phyloP scores from a whole-genome alignment of 768 basidiomycete genomes.

The Psilocybe subaeruginosa region DNA sequence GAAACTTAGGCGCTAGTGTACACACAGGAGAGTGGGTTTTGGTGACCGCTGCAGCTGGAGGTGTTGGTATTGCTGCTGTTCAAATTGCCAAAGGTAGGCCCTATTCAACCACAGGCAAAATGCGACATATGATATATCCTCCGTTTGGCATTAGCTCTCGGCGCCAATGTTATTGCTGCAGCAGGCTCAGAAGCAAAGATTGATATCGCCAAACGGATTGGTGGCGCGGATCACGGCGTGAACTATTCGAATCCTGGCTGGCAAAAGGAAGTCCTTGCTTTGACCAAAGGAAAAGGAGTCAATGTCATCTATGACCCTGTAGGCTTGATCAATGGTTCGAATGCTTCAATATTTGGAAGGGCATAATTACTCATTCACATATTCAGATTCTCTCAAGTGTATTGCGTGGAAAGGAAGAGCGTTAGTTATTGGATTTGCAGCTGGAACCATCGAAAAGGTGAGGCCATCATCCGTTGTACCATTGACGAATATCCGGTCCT shows the following conservation, averaged over 20 bases:
- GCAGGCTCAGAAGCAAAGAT: slow-evolving; percentile 82
- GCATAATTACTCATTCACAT: background rate
- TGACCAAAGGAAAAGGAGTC: slow-evolving; percentile 85
- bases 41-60: slow-evolving; percentile 94
- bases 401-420: slow-evolving; percentile 94
- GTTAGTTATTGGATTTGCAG: slow-evolving; percentile 93
- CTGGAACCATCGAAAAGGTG: slow-evolving; percentile 83
- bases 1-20: background rate
- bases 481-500: background rate
- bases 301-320: slow-evolving; percentile 90
- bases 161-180: slow-evolving; percentile 94
- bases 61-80: slow-evolving; percentile 90
- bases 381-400: slow-evolving; percentile 82
- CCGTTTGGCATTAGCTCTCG: slow-evolving; percentile 57
- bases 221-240: slow-evolving; percentile 82
- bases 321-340: slow-evolving; percentile 68
- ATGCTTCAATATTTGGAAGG: background rate
- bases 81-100: slow-evolving; percentile 87
- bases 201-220: slow-evolving; percentile 71
- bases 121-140: background rate
- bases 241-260: slow-evolving; percentile 81
- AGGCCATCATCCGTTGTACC: background rate
- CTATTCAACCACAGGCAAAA: background rate
- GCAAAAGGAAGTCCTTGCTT: slow-evolving; percentile 87
- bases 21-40: slow-evolving; percentile 84